Base-by-base conservation (phyloP, 495 filamentous ascomycete genomes). In the Penicillium longicatenatum region DNA sequence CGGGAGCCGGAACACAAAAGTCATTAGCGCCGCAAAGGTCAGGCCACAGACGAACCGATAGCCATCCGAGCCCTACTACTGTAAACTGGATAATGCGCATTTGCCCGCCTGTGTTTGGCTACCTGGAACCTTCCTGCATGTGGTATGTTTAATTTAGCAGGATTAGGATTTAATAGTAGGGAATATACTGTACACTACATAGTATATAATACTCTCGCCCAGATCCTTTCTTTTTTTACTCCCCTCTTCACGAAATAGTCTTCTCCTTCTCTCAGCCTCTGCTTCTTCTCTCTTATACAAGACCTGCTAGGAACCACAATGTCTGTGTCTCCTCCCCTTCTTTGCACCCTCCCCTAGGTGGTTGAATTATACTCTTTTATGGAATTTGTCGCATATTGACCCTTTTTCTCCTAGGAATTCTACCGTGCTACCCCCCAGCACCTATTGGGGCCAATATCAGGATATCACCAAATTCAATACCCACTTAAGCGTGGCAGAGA, bases 391-490 rank as follows among this genome's bases (percentile, higher is more conserved):
- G 45, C 45, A 58, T 62, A 58, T 42, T 62, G 46, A 58, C 51
- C 55, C 52, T 52, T 60, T 45, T 52, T 45, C 30, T 47, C 39
- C 58, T 37, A 85, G 83, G 77, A 86, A 86, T 70, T 79, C 82
- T 33, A 89, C 82, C 37, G 60, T 52, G 6, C 35, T 82, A 41
- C 76, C 79, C 53, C 77, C 85, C 4, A 78, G 82, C 22, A 83
- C 85, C 54, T 96, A 92, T 75, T 86, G 89, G 78, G 86, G 79
- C 54, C 88, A 92, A 62, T 95, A 91, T 73, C 86, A 95, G 57
- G 90, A 95, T 65, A 87, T 97, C 50, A 86, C 88, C 54, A 88
- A 89, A 62, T 89, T 90, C 80, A 95, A 94, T 82, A 79, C 94
- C 48, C 84, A 94, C 47, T 81, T 98, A 48, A 97, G 93, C 73